These are phyloP conservation scores for Yamadazyma siamensis DNA, from an alignment of 1,139 yeast genomes.

Conservation along the genomic window DNA sequence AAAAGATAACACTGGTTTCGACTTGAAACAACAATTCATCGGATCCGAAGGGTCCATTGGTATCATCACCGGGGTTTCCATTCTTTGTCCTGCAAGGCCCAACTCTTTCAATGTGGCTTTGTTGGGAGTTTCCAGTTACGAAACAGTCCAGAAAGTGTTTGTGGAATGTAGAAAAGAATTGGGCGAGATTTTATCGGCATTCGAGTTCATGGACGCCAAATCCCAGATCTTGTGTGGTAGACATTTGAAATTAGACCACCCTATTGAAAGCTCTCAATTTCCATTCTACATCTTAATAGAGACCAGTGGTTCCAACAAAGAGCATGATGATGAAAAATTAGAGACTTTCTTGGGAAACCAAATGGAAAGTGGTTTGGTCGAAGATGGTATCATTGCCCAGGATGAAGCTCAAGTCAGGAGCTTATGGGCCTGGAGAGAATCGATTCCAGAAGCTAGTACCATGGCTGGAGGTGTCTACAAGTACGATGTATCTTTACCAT, in stretches of 20 bases:
- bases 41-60: slow-evolving; percentile 95
- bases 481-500: slow-evolving; percentile 90
- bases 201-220: slow-evolving; percentile 87
- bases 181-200: slow-evolving; percentile 85
- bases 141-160: slow-evolving; percentile 78
- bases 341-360: slow-evolving; percentile 78
- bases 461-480: slow-evolving; percentile 92
- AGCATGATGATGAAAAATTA: slow-evolving; percentile 74
- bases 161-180: slow-evolving; percentile 75
- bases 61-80: slow-evolving; percentile 83
- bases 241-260: slow-evolving; percentile 59
- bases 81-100: slow-evolving; percentile 91
- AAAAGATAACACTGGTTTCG: slow-evolving; percentile 94
- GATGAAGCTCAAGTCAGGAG: slow-evolving; percentile 82
- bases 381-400: slow-evolving; percentile 93
- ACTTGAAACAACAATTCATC: slow-evolving; percentile 84
- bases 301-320: slow-evolving; percentile 89
- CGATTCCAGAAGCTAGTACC: slow-evolving; percentile 85
- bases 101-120: slow-evolving; percentile 85
- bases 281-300: slow-evolving; percentile 91
- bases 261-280: slow-evolving; percentile 69
- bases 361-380: slow-evolving; percentile 80
- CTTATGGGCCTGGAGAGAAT: slow-evolving; percentile 95
- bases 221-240: slow-evolving; percentile 65
- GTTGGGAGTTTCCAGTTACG: slow-evolving; percentile 77